A percentile compares a stretch with the other conserved stretches of the same genome.
Conservation (phyloP, 2,329 filamentous ascomycete species). For the Ophiostoma angusticollis region DNA sequence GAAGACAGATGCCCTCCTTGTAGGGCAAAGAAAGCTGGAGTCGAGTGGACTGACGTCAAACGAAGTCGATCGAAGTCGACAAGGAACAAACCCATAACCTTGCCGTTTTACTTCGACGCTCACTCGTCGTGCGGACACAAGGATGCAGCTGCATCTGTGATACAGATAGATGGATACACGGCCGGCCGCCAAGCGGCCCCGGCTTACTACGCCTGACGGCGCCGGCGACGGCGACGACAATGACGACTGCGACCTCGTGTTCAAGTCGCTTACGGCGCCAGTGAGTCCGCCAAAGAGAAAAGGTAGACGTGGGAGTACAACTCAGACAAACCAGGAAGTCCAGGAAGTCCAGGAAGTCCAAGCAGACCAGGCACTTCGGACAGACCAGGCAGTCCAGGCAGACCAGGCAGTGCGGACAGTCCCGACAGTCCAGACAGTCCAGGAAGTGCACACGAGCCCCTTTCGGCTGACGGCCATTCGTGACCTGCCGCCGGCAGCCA, state of each 20-base stretch:
- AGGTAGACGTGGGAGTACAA: slow-evolving; percentile 9
- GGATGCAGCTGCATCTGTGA: too few species aligned
- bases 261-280: slow-evolving; percentile 14
- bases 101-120: too few species aligned
- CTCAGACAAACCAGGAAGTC: neutral
- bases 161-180: neutral
- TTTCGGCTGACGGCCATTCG: slow-evolving; percentile 58
- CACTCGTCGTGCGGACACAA: too few species aligned
- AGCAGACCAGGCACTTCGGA: slow-evolving; percentile 2
- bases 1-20: too few species aligned
- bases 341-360: neutral
- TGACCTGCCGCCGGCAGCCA: slow-evolving; percentile 45
- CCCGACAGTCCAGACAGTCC: too few species aligned
- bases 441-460: slow-evolving; percentile 25
- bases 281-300: slow-evolving; percentile 35
- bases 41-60: too few species aligned
- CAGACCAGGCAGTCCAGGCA: neutral
- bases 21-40: too few species aligned
- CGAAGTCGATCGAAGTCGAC: too few species aligned
- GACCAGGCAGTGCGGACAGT: slow-evolving; percentile 1
- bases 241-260: slow-evolving; percentile 6
- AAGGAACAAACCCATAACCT: too few species aligned
- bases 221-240: neutral
- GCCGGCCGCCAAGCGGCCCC: neutral
- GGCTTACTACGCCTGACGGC: neutral